phyloP scores from a whole-genome alignment of 2,329 filamentous ascomycete species.

The Trichoderma lentiforme region DNA sequence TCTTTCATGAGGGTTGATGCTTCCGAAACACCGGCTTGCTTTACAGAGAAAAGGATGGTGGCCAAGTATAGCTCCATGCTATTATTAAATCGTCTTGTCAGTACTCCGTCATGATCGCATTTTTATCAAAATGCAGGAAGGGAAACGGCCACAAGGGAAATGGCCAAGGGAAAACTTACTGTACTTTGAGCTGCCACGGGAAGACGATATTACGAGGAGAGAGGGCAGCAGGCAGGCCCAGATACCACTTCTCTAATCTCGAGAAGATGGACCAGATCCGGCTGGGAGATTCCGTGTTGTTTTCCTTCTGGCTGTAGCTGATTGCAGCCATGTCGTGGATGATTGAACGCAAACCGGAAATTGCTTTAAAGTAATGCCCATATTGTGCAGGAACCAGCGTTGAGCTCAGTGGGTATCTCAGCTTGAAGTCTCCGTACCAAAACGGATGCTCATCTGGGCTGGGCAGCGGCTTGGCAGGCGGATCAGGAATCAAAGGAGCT shows the following conservation, averaged over 20 bases:
- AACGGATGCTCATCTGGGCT: conserved; percentile 21
- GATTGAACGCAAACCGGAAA: conserved; percentile 28
- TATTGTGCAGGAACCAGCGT: conserved; percentile 24
- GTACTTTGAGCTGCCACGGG: conserved; percentile 31
- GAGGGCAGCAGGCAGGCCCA: conserved; percentile 24
- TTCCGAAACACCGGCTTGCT: neutral
- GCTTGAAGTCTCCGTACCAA: conserved; percentile 32
- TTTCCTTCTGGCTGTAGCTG: neutral
- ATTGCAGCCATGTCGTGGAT: conserved; percentile 27
- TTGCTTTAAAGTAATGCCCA: conserved; percentile 28
- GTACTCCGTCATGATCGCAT: neutral
- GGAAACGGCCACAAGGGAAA: neutral
- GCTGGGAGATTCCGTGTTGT: neutral
- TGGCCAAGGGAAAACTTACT: conserved; percentile 25
- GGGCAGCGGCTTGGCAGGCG: conserved; percentile 29
- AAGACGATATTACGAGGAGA: conserved; percentile 25
- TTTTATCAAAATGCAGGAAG: no score
- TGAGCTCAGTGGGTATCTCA: conserved; percentile 29
- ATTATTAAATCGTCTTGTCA: neutral
- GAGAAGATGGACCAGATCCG: conserved; percentile 18
- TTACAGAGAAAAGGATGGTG: conserved; percentile 1
- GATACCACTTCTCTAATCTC: conserved; percentile 26
- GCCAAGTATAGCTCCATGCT: conserved; percentile 14
- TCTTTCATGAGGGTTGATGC: neutral
- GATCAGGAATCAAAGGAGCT: conserved; percentile 26